A percentile compares a stretch with the other conserved stretches of the same genome.
These are phyloP conservation scores for Metarhizium guizhouense DNA, from an alignment of 2,329 filamentous ascomycete species.

Conservation along the genomic window DNA sequence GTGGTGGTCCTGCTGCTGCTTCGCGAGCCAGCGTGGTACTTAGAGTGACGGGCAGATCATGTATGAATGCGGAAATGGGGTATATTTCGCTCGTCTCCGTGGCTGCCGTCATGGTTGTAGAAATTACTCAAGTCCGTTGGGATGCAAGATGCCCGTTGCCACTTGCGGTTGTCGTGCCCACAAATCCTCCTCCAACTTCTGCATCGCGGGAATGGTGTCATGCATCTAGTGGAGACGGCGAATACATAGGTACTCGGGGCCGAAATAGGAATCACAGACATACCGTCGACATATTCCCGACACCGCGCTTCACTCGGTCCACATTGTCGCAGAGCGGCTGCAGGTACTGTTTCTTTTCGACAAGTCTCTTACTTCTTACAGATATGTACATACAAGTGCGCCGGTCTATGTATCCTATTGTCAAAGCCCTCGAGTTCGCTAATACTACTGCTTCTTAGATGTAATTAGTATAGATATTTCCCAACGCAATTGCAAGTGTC, in stretches of 20 bases:
- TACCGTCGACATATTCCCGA: too few relatives aligned
- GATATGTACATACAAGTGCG: neutral
- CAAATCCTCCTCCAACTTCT: too few relatives aligned
- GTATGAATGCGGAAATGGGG: neutral
- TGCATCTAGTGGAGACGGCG: too few relatives aligned
- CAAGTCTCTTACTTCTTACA: neutral
- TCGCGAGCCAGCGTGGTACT: neutral
- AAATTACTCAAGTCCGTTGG: too few relatives aligned
- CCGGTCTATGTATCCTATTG: neutral
- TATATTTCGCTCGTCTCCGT: neutral
- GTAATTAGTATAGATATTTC: neutral
- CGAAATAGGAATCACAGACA: too few relatives aligned
- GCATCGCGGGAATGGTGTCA: too few relatives aligned
- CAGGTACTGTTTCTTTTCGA: neutral
- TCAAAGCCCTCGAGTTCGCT: neutral
- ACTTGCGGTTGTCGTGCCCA: too few relatives aligned
- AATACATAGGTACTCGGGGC: too few relatives aligned
- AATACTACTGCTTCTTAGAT: neutral
- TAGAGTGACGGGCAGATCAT: neutral
- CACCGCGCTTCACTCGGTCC: too few relatives aligned
- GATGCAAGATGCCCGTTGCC: too few relatives aligned
- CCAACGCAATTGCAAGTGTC: neutral
- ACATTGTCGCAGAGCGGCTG: too few relatives aligned
- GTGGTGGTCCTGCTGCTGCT: neutral
- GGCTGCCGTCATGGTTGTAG: neutral